A percentile compares a stretch with the other conserved stretches of the same genome.
These are phyloP conservation scores for Drechslerella stenobrocha DNA, from an alignment of 2,329 filamentous ascomycete genomes.

Conservation along the genomic window DNA sequence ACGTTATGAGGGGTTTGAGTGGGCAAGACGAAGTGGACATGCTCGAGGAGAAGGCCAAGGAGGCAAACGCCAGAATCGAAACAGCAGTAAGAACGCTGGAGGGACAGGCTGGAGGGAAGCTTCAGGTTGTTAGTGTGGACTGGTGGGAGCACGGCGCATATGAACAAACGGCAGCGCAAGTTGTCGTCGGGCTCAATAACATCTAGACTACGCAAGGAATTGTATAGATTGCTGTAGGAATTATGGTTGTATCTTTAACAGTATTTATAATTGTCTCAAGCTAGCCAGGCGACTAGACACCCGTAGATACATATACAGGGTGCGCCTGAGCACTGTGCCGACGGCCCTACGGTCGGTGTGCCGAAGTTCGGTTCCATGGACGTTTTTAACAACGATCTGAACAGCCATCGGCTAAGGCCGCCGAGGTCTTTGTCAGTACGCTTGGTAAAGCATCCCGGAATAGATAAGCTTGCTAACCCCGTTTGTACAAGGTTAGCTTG, in stretches of 20 bases:
- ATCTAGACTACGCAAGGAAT: neutral
- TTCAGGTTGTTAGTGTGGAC: slow-evolving; percentile 39
- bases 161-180: slow-evolving; percentile 15
- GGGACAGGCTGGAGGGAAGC: slow-evolving; percentile 7
- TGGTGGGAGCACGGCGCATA: slow-evolving; percentile 27
- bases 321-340: too few relatives aligned
- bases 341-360: too few relatives aligned
- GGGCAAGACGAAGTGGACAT: slow-evolving; percentile 17
- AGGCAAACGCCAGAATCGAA: slow-evolving; percentile 15
- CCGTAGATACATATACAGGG: too few relatives aligned
- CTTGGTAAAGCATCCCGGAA: too few relatives aligned
- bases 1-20: slow-evolving; percentile 31
- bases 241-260: neutral
- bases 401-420: too few relatives aligned
- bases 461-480: too few relatives aligned
- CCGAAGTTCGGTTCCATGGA: too few relatives aligned
- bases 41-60: slow-evolving; percentile 22
- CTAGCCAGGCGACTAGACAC: too few relatives aligned
- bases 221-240: neutral
- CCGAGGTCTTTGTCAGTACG: too few relatives aligned
- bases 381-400: too few relatives aligned
- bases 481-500: too few relatives aligned
- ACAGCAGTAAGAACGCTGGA: slow-evolving; percentile 9
- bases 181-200: slow-evolving; percentile 34
- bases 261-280: too few relatives aligned